phyloP scores from a whole-genome alignment of 2,329 filamentous ascomycete genomes.

The Pseudocercospora fuligena region DNA sequence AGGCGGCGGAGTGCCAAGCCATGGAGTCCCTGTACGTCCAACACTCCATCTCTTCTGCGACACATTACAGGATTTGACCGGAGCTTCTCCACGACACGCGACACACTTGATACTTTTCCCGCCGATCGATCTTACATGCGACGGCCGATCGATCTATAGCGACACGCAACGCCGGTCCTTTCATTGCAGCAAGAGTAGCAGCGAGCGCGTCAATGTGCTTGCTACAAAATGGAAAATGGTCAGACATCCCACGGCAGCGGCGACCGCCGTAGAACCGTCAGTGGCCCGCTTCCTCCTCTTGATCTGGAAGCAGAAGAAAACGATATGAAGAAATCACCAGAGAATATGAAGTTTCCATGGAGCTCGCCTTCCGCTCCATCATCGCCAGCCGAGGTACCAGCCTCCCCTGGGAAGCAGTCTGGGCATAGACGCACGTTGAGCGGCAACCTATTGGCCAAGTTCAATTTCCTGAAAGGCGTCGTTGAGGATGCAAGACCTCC shows the following conservation, averaged over 20 bases:
- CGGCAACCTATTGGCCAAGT: slow-evolving; percentile 68
- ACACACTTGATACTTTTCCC: background rate
- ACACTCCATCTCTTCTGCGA: background rate
- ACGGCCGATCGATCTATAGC: background rate
- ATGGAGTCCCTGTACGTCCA: background rate
- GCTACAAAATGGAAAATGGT: slow-evolving; percentile 36
- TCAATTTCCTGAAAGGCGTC: slow-evolving; percentile 68
- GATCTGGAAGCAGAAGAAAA: slow-evolving; percentile 19
- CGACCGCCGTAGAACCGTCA: slow-evolving; percentile 31
- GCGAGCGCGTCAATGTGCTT: slow-evolving; percentile 24
- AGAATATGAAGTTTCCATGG: slow-evolving; percentile 37
- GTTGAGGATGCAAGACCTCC: slow-evolving; percentile 41
- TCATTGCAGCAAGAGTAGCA: background rate
- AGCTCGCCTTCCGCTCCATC: slow-evolving; percentile 32
- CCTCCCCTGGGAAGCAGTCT: slow-evolving; percentile 18
- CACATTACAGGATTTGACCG: slow-evolving; percentile 5
- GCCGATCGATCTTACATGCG: background rate
- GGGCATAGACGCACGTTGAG: slow-evolving; percentile 61
- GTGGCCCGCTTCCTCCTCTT: slow-evolving; percentile 25
- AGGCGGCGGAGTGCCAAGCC: background rate
- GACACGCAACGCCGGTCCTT: slow-evolving; percentile 12
- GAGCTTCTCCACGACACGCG: background rate
- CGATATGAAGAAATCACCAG: slow-evolving; percentile 21
- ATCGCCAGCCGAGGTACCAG: slow-evolving; percentile 29
- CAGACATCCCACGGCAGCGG: slow-evolving; percentile 35